phyloP scores from a whole-genome alignment of 2,329 filamentous ascomycete species.

The Pseudogymnoascus sp. region DNA sequence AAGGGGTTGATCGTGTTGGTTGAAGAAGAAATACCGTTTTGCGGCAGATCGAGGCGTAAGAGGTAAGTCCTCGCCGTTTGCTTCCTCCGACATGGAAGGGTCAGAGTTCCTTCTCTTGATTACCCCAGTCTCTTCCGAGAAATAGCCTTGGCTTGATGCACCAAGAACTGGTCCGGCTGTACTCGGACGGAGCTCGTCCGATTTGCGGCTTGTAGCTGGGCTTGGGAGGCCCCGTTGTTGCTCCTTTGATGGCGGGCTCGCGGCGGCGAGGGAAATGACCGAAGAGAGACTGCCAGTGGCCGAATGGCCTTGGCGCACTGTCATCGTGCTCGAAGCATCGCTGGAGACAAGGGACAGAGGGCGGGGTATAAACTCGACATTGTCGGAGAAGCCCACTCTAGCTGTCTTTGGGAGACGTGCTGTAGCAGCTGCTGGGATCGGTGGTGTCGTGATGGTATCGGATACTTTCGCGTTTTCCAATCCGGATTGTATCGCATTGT shows the following conservation, averaged over 20 bases:
- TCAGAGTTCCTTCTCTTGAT: slow-evolving; percentile 3
- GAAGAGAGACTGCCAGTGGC: slow-evolving; percentile 75
- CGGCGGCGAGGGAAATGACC: slow-evolving; percentile 54
- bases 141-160: slow-evolving; percentile 25
- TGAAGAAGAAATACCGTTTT: slow-evolving; percentile 55
- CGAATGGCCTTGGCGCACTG: slow-evolving; percentile 58
- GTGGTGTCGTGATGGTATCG: background rate
- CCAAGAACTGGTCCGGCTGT: slow-evolving; percentile 63
- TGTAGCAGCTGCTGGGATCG: slow-evolving; percentile 10
- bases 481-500: slow-evolving; percentile 17
- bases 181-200: slow-evolving; percentile 50
- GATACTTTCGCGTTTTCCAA: slow-evolving; percentile 9
- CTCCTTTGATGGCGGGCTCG: slow-evolving; percentile 31
- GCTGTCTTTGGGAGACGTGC: slow-evolving; percentile 38
- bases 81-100: background rate
- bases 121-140: background rate
- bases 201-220: slow-evolving; percentile 33
- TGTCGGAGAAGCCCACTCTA: slow-evolving; percentile 76
- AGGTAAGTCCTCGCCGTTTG: background rate
- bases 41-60: slow-evolving; percentile 43
- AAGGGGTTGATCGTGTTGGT: slow-evolving; percentile 43
- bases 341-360: slow-evolving; percentile 78
- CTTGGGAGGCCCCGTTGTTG: slow-evolving; percentile 30
- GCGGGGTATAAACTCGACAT: slow-evolving; percentile 71
- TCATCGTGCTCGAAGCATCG: slow-evolving; percentile 71